Percentiles rank a stretch among this genome's conserved stretches.
Evolutionary conservation across 129 eudicot genomes (phyloP).

Genomic region (carrot (Daucus carota)): DH1_v3.0 NC_030383.2:7717501-7718000

Average conservation of each 20-base stretch:
- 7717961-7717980: constrained; percentile 2
- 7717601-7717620: not conserved
- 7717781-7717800: not conserved
- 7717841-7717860: constrained; percentile 81
- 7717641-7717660: not conserved
- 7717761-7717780: not conserved
- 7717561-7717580: not conserved
- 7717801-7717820: constrained; percentile 28
- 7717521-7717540: not conserved
- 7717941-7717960: constrained; percentile 97
- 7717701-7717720: too few relatives aligned
- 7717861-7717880: constrained; percentile 71
- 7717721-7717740: not conserved
- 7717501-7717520: not conserved
- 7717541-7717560: not conserved
- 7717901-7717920: constrained; percentile 73
- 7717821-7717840: constrained; percentile 95
- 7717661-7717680: too few relatives aligned
- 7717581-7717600: not conserved
- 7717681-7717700: not conserved
- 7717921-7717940: constrained; percentile 82
- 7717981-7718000: not conserved
- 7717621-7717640: not conserved
- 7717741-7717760: not conserved
- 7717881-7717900: constrained; percentile 53